Evolutionary conservation across 2,329 filamentous ascomycete genomes (phyloP).

Genomic region (Fusarium longipes): DNA sequence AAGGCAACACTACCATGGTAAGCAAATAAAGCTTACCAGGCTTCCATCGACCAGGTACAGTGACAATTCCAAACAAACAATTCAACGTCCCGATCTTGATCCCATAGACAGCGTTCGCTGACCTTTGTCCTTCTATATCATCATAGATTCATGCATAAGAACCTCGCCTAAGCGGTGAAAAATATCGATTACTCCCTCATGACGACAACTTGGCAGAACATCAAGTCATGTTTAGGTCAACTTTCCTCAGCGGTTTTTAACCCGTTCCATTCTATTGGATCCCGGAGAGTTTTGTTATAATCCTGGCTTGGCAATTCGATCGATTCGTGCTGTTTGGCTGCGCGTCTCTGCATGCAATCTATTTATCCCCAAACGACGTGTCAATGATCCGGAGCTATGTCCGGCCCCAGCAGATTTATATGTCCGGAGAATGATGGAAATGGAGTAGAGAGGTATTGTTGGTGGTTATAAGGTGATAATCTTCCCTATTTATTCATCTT

Average conservation of each 20-base stretch:
- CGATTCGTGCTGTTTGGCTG: background rate
- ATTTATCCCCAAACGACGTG: background rate
- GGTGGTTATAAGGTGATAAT: background rate
- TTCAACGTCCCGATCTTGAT: background rate
- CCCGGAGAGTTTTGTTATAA: background rate
- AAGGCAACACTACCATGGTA: background rate
- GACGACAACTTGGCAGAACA: conserved; percentile 4
- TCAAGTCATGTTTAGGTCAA: background rate
- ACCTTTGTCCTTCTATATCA: too few species aligned
- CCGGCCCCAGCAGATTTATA: background rate
- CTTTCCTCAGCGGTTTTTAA: background rate
- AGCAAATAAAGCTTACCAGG: background rate
- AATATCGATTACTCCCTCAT: background rate
- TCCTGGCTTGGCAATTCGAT: background rate
- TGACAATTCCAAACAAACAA: background rate
- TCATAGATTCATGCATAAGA: background rate
- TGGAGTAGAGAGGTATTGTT: background rate
- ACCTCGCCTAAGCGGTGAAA: background rate
- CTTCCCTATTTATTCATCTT: background rate
- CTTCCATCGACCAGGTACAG: too few species aligned
- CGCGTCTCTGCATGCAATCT: background rate
- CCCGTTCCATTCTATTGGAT: background rate
- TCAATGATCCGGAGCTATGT: conserved; percentile 4
- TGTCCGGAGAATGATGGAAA: background rate
- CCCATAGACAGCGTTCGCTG: too few species aligned